Percentiles rank a stretch among this genome's conserved stretches.
Evolutionary conservation across 768 basidiomycete genomes (phyloP).

Genomic region (Dioszegia hungarica): DNA sequence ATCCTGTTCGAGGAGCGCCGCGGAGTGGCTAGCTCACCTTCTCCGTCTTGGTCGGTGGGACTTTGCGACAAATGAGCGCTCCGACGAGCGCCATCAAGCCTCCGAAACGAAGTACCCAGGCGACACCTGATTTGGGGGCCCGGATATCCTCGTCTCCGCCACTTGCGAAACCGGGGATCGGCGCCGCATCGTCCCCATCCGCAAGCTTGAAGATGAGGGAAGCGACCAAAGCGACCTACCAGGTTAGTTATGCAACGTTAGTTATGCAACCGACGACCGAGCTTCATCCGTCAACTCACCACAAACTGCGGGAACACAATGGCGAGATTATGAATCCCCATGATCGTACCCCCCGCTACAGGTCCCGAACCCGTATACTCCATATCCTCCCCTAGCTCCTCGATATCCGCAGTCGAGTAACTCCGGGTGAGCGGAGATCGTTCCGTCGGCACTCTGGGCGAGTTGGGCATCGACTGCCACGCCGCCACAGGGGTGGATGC

Average conservation of each 20-base stretch:
- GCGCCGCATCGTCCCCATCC: slow-evolving; percentile 53
- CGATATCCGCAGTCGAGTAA: slow-evolving; percentile 48
- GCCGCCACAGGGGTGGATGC: slow-evolving; percentile 39
- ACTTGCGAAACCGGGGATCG: slow-evolving; percentile 51
- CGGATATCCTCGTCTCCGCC: slow-evolving; percentile 53
- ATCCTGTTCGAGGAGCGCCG: not conserved
- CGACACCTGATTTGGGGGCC: slow-evolving; percentile 76
- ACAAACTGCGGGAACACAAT: slow-evolving; percentile 93
- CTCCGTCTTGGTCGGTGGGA: slow-evolving; percentile 85
- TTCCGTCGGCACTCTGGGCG: slow-evolving; percentile 31
- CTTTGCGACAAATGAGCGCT: slow-evolving; percentile 70
- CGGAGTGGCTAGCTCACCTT: slow-evolving; percentile 51
- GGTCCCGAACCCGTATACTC: slow-evolving; percentile 47
- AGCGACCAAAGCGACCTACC: slow-evolving; percentile 74
- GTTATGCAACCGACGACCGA: too few species aligned
- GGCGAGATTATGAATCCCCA: slow-evolving; percentile 91
- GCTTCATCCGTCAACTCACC: too few species aligned
- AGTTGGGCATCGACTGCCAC: slow-evolving; percentile 27
- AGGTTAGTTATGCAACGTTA: too few species aligned
- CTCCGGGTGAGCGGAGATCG: slow-evolving; percentile 48
- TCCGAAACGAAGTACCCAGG: slow-evolving; percentile 89
- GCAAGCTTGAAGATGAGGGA: slow-evolving; percentile 79
- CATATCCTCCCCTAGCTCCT: slow-evolving; percentile 39
- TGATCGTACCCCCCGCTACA: slow-evolving; percentile 79
- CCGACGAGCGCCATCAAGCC: slow-evolving; percentile 78